These are phyloP conservation scores for Herpetomonas tarakana DNA, from an alignment of 208 protist species.

Conservation along the genomic window DNA sequence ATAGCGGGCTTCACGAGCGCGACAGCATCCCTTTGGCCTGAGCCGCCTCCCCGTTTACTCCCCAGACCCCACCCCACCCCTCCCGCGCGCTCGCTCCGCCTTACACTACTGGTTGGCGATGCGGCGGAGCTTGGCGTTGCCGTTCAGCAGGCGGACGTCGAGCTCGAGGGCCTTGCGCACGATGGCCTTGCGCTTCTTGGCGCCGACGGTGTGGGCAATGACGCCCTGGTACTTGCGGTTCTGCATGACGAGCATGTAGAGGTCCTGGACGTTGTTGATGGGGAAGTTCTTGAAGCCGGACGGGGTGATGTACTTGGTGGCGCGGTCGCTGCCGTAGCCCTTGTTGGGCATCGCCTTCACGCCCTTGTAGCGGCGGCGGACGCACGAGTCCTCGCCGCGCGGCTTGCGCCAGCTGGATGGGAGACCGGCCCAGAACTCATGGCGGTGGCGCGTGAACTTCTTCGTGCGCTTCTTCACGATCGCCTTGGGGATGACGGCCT, in stretches of 20 bases:
- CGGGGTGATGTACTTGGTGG: conserved; percentile 95
- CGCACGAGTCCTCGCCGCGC: conserved; percentile 98
- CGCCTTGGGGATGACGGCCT: conserved; percentile 86
- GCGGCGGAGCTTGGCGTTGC: conserved; percentile 92
- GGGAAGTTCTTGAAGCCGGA: conserved; percentile 98
- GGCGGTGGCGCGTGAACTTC: conserved; percentile 96
- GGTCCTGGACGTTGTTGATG: conserved; percentile 95
- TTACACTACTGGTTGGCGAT: conserved; percentile 61
- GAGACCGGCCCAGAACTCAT: conserved; percentile 94
- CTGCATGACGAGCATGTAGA: conserved; percentile 99
- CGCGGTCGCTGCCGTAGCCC: conserved; percentile 98
- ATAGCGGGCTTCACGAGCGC: no score
- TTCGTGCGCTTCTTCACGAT: conserved; percentile 98
- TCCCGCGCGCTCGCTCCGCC: background rate
- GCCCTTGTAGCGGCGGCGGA: conserved; percentile 98
- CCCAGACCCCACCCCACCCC: no score
- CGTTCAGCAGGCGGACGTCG: conserved; percentile 97
- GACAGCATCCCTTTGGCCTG: no score
- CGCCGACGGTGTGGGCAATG: conserved; percentile 95
- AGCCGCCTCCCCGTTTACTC: no score
- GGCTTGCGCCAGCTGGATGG: conserved; percentile 97
- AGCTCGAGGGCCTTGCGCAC: conserved; percentile 97
- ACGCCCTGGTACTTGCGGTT: conserved; percentile 99
- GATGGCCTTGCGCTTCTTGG: conserved; percentile 95
- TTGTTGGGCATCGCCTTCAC: conserved; percentile 96